Evolutionary conservation across 257 asterid genomes (phyloP).

Genomic region (Solanum sparsipilum): DNA sequence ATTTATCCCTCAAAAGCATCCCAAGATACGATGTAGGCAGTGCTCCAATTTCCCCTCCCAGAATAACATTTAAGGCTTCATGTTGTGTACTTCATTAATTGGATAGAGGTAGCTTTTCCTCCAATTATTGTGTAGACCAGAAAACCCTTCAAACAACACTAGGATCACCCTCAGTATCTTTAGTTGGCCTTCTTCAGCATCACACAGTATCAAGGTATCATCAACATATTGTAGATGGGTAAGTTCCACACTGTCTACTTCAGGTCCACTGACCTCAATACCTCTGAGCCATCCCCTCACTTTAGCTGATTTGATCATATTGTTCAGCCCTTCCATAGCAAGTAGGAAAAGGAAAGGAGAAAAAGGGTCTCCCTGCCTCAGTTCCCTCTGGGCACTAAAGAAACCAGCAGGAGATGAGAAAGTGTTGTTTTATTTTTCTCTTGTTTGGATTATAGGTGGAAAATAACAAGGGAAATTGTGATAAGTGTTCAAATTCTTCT

Average conservation of each 20-base stretch:
- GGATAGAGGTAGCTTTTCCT: background rate
- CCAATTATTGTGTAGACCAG: background rate
- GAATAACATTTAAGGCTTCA: background rate
- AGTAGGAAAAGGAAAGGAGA: background rate
- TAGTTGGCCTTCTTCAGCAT: background rate
- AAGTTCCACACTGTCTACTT: background rate
- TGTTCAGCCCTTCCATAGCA: background rate
- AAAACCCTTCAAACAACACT: background rate
- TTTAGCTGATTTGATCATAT: background rate
- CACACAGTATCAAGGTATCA: background rate
- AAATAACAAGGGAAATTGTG: background rate
- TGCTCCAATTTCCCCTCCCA: background rate
- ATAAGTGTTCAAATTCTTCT: background rate
- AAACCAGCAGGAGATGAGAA: background rate
- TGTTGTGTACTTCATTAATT: background rate
- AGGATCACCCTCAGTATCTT: background rate
- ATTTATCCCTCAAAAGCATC: background rate
- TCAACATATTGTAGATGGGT: background rate
- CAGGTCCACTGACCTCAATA: background rate
- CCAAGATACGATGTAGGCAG: background rate
- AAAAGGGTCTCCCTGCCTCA: background rate
- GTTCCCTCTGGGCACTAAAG: background rate
- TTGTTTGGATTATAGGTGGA: background rate
- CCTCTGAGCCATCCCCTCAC: background rate
- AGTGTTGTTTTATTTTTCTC: background rate